phyloP scores from a whole-genome alignment of 257 asterid genomes.

The Petrea volubilis region DNA sequence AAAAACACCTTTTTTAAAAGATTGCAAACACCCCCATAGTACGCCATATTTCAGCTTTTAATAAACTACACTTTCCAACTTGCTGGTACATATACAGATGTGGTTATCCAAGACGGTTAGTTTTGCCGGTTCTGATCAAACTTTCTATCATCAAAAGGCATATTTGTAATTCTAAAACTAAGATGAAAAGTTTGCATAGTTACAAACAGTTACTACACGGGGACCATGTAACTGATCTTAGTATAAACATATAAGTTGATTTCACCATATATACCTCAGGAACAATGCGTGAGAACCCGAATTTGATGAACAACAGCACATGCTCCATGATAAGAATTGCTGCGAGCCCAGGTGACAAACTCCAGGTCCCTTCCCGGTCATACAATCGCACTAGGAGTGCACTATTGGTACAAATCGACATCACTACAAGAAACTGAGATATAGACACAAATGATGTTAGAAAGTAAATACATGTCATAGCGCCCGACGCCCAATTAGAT shows the following conservation, averaged over 20 bases:
- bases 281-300: conserved; percentile 80
- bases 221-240: neutral
- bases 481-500: too few species aligned
- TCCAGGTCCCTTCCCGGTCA: conserved; percentile 84
- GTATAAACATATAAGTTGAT: neutral
- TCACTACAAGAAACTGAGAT: conserved; percentile 78
- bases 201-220: too few species aligned
- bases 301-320: conserved; percentile 73
- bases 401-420: conserved; percentile 88
- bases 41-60: too few species aligned
- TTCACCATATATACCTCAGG: conserved; percentile 72
- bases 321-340: conserved; percentile 93
- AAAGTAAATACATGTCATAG: neutral
- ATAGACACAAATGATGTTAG: conserved; percentile 16
- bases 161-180: too few species aligned
- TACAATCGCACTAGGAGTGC: conserved; percentile 80
- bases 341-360: conserved; percentile 85
- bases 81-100: too few species aligned
- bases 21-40: too few species aligned
- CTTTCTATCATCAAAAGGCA: too few species aligned
- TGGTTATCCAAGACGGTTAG: too few species aligned
- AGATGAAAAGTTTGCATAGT: too few species aligned
- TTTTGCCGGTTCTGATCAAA: too few species aligned
- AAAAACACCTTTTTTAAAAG: too few species aligned
- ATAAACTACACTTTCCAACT: too few species aligned